A percentile compares a stretch with the other conserved stretches of the same genome.
These are phyloP conservation scores for Neopestalotiopsis sp. DNA, from an alignment of 2,329 filamentous ascomycete species.

Conservation along the genomic window DNA sequence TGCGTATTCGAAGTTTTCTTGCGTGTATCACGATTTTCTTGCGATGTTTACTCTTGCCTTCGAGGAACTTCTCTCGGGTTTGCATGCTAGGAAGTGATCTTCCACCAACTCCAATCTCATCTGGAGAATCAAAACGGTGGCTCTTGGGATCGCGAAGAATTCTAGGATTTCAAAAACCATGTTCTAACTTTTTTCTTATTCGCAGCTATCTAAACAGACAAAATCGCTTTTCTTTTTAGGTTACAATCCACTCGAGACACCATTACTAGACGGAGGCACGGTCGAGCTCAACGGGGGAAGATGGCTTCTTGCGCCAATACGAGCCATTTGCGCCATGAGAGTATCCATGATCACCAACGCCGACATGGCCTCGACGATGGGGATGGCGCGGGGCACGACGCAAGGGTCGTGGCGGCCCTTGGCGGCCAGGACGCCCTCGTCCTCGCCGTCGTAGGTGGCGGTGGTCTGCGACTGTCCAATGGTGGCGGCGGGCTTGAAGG, in stretches of 20 bases:
- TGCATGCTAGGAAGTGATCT: too few relatives aligned
- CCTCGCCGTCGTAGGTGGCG: constrained; percentile 73
- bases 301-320: constrained; percentile 51
- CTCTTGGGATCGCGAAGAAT: too few relatives aligned
- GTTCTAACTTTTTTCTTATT: constrained; percentile 1
- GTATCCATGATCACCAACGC: constrained; percentile 87
- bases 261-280: constrained; percentile 6
- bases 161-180: neutral
- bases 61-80: too few relatives aligned
- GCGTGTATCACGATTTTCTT: too few relatives aligned
- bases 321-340: constrained; percentile 78
- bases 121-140: too few relatives aligned
- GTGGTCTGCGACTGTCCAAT: constrained; percentile 90
- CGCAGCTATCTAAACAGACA: neutral
- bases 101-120: too few relatives aligned
- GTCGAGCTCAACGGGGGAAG: constrained; percentile 42
- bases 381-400: constrained; percentile 86
- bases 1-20: too few relatives aligned
- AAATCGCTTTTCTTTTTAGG: neutral
- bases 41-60: too few relatives aligned
- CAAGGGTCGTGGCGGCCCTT: constrained; percentile 96
- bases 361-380: constrained; percentile 91
- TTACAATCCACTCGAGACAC: constrained; percentile 9
- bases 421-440: constrained; percentile 78
- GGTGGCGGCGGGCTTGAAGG: constrained; percentile 93